Percentiles rank a stretch among this genome's conserved stretches.
Conservation (phyloP, 176 grass and related monocot species). For the Paspalum vaginatum region DNA sequence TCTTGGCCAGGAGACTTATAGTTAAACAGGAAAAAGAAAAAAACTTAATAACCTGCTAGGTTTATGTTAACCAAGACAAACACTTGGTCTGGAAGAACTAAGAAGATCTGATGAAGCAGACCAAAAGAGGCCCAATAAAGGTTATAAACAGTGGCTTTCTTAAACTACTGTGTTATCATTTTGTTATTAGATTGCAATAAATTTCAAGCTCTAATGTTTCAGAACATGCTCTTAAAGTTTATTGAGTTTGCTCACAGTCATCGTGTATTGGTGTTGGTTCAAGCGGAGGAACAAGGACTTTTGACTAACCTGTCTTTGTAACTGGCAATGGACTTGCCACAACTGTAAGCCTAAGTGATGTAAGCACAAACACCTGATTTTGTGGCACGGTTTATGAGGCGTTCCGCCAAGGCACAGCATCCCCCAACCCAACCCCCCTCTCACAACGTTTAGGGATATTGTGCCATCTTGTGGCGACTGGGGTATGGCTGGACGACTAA, state of each 20-base stretch:
- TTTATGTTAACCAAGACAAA: slow-evolving; percentile 4
- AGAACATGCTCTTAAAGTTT: neutral
- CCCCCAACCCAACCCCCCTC: too few species aligned
- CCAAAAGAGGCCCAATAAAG: neutral
- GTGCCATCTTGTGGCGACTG: too few species aligned
- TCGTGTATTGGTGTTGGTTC: neutral
- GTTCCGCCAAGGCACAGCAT: too few species aligned
- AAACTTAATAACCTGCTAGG: neutral
- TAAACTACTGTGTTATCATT: neutral
- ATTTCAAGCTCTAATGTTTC: neutral
- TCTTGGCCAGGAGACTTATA: neutral
- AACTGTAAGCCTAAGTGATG: neutral
- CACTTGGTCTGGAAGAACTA: neutral
- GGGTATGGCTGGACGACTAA: too few species aligned
- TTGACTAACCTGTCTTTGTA: neutral
- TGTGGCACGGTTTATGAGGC: too few species aligned
- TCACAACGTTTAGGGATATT: too few species aligned
- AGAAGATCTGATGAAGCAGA: neutral
- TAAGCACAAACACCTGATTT: neutral
- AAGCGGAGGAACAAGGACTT: neutral
- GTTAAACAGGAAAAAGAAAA: neutral
- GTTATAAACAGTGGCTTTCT: neutral
- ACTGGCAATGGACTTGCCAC: neutral
- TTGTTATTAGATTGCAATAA: slow-evolving; percentile 5
- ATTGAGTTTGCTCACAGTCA: neutral